Conservation (phyloP, 2,329 filamentous ascomycete genomes). For the Calonectria multiphialidica region DNA sequence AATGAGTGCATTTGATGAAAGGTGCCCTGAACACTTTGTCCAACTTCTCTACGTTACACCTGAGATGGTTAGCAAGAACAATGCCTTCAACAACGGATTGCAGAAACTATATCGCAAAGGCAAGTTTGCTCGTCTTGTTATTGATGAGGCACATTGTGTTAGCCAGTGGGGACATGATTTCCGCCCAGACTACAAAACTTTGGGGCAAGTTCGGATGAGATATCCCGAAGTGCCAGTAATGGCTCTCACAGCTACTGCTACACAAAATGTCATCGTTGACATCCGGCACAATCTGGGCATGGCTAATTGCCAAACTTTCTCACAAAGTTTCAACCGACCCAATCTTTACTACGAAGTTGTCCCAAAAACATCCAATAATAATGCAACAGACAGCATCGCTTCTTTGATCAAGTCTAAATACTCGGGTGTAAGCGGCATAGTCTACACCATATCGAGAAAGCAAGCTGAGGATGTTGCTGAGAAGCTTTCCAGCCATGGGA, state of each 20-base stretch:
- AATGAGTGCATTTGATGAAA: conserved; percentile 71
- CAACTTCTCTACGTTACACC: conserved; percentile 96
- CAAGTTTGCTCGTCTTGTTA: conserved; percentile 90
- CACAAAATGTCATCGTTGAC: conserved; percentile 90
- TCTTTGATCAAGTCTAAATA: conserved; percentile 80
- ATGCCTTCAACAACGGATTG: conserved; percentile 74
- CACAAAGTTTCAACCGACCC: conserved; percentile 96
- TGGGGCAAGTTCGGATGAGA: conserved; percentile 79
- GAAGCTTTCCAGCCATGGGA: conserved; percentile 73
- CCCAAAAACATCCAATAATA: conserved; percentile 72
- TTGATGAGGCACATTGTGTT: conserved; percentile 99
- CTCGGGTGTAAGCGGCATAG: conserved; percentile 81
- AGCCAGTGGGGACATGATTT: conserved; percentile 99
- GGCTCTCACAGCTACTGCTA: conserved; percentile 95
- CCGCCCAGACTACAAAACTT: conserved; percentile 90
- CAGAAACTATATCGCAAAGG: conserved; percentile 74
- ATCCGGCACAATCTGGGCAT: conserved; percentile 94
- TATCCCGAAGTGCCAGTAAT: conserved; percentile 90
- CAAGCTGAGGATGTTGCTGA: conserved; percentile 84
- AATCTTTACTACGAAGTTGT: conserved; percentile 92
- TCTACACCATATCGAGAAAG: conserved; percentile 91
- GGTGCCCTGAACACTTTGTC: conserved; percentile 79
- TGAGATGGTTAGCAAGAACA: conserved; percentile 93
- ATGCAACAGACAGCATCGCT: conserved; percentile 62
- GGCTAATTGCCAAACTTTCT: conserved; percentile 80